phyloP scores from a whole-genome alignment of 2,329 filamentous ascomycete species.

The Penicillium hesseltinei region DNA sequence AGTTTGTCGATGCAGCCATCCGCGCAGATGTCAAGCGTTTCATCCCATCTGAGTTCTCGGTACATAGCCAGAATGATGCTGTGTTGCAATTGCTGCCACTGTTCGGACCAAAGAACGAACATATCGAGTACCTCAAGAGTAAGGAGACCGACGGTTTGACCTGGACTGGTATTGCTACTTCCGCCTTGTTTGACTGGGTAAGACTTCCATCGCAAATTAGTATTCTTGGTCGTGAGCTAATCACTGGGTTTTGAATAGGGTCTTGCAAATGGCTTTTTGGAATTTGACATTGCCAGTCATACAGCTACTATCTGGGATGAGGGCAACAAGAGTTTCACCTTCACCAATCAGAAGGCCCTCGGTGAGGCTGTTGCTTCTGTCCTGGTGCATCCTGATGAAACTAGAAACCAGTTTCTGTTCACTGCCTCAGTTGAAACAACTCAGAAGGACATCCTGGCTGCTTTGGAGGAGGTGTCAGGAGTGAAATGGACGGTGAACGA shows the following conservation, averaged over 20 bases:
- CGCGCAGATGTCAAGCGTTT: conserved; percentile 34
- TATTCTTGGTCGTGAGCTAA: background rate
- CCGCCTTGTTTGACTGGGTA: conserved; percentile 61
- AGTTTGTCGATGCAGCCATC: conserved; percentile 34
- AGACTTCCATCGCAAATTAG: conserved; percentile 1
- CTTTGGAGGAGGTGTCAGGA: conserved; percentile 54
- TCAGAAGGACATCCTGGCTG: conserved; percentile 57
- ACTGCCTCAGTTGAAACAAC: conserved; percentile 58
- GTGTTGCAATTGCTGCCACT: conserved; percentile 27
- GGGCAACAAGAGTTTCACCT: conserved; percentile 53
- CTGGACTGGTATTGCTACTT: conserved; percentile 61
- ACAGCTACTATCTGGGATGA: conserved; percentile 57
- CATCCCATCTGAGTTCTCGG: conserved; percentile 36
- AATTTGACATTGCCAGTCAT: conserved; percentile 51
- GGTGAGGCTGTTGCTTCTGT: conserved; percentile 53
- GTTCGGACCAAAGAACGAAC: conserved; percentile 26
- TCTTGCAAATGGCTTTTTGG: conserved; percentile 51
- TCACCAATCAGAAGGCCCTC: conserved; percentile 53
- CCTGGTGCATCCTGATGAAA: conserved; percentile 51
- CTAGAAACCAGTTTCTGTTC: conserved; percentile 58
- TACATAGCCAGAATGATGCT: conserved; percentile 25
- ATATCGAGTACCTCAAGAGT: conserved; percentile 53
- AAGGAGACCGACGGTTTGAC: conserved; percentile 50
- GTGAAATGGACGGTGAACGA: conserved; percentile 51
- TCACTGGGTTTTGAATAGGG: conserved; percentile 30